Base-by-base conservation (phyloP, 2,329 filamentous ascomycete species). In the Alternaria ventricosa region DNA sequence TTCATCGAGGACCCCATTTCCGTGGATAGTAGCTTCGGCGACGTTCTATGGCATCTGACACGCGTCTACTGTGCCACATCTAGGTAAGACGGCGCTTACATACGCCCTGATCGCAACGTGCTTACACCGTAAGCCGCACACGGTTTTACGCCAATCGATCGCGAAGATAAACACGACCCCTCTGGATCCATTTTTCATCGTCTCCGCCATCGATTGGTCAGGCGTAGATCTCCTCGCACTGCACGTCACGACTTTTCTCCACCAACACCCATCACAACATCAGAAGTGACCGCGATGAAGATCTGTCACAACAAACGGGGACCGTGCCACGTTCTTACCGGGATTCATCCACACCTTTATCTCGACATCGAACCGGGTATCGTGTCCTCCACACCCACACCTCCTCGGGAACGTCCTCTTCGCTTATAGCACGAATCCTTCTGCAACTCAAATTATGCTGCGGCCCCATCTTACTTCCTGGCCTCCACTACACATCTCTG, bases 31-130 rank as follows among this genome's bases (percentile, higher is more conserved):
- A 12, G n/a, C 6, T 36, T 55, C 15, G 30, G 49, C 28, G 23
- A 43, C 18, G 15, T 36, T 49, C 27, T 44, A 50, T 36, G 18
- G 18, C 12, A 45, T 60, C 56, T 63, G 50, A 60, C 56, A 60
- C 28, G 22, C 55, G 12, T 46, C 33, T 54, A 30, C 50, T 22
- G 30, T 25, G 56, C 56, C 33, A 45, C 20, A 55, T 18, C 22
- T 30, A 54, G 18, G 28, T 59, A 13, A 49, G 43, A 45, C 53
- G 43, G 12, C 43, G 30, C 33, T 33, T 28, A 18, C 27, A n/a
- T 25, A 36, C 22, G 44, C 46, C 25, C 44, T 28, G 30, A n/a
- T 55, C 25, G 50, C 28, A 2, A 13, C 15, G 15, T 4, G 27
- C 44, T 55, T 36, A 55, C 45, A 41, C n/a, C 15, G 44, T 36